Evolutionary conservation across 345 rosid species (phyloP).

Genomic region (Syzygium jambos): DNA sequence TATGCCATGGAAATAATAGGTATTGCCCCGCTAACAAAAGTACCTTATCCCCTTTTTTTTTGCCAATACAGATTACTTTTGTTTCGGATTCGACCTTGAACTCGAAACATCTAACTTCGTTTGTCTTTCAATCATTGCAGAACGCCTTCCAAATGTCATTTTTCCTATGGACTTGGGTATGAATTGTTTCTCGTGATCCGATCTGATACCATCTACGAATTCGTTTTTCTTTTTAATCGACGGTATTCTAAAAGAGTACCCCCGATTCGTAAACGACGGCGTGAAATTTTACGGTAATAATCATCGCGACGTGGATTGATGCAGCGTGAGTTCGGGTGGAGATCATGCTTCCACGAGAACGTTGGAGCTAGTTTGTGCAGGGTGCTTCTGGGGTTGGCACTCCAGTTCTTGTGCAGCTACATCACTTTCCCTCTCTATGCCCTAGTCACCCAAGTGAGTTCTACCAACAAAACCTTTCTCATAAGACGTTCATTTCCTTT

Average conservation of each 20-base stretch:
- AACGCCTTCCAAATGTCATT: slow-evolving; percentile 49
- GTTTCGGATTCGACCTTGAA: background rate
- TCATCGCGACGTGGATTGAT: background rate
- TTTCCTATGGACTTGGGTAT: slow-evolving; percentile 41
- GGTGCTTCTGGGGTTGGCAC: slow-evolving; percentile 22
- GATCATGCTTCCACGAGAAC: slow-evolving; percentile 38
- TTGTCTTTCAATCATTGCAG: slow-evolving; percentile 5
- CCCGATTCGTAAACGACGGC: background rate
- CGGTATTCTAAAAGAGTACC: background rate
- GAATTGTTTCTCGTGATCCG: background rate
- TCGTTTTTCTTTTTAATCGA: background rate
- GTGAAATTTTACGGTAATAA: background rate
- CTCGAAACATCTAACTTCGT: background rate
- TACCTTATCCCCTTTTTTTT: background rate
- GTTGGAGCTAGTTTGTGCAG: slow-evolving; percentile 9
- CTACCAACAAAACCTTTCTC: background rate
- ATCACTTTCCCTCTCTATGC: slow-evolving; percentile 54
- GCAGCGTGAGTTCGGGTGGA: slow-evolving; percentile 29
- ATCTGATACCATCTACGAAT: background rate
- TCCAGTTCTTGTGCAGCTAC: slow-evolving; percentile 46
- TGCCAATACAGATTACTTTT: background rate
- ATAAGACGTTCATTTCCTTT: background rate
- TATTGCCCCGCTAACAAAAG: background rate
- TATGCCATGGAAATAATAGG: background rate
- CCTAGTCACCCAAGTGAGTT: slow-evolving; percentile 47